Base-by-base conservation (phyloP, 139 green algal species). In the Closterium sp. region DNA sequence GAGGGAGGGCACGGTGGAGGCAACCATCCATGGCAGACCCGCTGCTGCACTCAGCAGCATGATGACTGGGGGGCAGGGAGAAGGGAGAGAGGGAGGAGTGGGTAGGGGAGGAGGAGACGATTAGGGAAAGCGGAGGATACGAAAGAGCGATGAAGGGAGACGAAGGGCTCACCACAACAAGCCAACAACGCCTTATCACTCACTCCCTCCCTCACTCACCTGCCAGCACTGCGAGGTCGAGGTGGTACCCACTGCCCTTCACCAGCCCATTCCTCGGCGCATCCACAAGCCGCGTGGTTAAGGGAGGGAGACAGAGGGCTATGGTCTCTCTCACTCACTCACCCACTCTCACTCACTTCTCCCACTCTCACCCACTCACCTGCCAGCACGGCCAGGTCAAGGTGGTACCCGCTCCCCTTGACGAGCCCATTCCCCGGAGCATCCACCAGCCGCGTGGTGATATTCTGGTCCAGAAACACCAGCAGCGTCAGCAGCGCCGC, bases 391-490 rank as follows among this genome's bases (percentile, higher is more conserved):
- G 85, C 70, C 1, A 92, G 90, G 86, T 92, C 90, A n/a, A 92
- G 30, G 86, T 92, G 90, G 86, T 92, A 92, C 13, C 90, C 90
- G 22, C 70, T 85, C 1, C 90, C 90, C 86, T 92, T 92, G 4
- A 29, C 70, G 11, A 92, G 84, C 10, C 42, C 42, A 86, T 92
- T 92, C 30, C 1, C 30, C 85, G 84, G 31, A 4, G 31, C 31
- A 30, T 90, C 50, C 85, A 92, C 90, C 9, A 92, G 90, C 31
- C 90, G 28, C 1, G 90, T 92, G 90, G 90, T 92, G 34, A 92
- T 92, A 21, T 92, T 92, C 62, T 92, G 84, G 19, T 87, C 84
- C 27, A 87, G 84, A 24, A 87, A 87, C n/a, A 87, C 28, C n/a
- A 87, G 84, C 19, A 87, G 84, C 0, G 84, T 87, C 3, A 87